phyloP scores from a whole-genome alignment of 495 filamentous ascomycete species.

The Tuber calosporum region DNA sequence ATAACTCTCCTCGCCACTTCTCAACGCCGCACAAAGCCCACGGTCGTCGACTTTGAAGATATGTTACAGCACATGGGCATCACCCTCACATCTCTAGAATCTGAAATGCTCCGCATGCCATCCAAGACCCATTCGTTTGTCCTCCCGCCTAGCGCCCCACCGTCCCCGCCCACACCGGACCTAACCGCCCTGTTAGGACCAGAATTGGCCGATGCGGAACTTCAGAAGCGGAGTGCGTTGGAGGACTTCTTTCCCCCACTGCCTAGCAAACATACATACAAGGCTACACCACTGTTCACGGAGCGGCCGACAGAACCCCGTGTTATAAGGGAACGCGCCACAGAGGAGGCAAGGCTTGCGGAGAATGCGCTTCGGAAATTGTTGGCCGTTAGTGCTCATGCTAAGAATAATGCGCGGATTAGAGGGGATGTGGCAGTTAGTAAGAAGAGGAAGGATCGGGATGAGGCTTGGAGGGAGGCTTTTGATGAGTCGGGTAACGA shows the following conservation, averaged over 20 bases:
- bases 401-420: conserved; percentile 39
- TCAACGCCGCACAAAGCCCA: conserved; percentile 54
- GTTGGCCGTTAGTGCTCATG: conserved; percentile 46
- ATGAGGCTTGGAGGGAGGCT: conserved; percentile 44
- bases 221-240: conserved; percentile 52
- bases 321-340: conserved; percentile 64
- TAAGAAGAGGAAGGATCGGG: conserved; percentile 38
- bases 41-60: conserved; percentile 62
- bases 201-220: conserved; percentile 49
- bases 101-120: conserved; percentile 30
- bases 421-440: conserved; percentile 43
- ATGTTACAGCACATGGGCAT: conserved; percentile 50
- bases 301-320: conserved; percentile 61
- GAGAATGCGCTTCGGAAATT: conserved; percentile 67
- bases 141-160: conserved; percentile 44
- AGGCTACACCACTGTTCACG: conserved; percentile 58
- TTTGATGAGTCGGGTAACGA: conserved; percentile 35
- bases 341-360: conserved; percentile 63
- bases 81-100: conserved; percentile 45
- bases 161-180: conserved; percentile 46
- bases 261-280: conserved; percentile 67
- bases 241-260: conserved; percentile 63
- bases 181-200: conserved; percentile 43
- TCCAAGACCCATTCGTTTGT: conserved; percentile 39
- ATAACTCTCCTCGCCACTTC: conserved; percentile 58